Percentiles rank a stretch among this genome's conserved stretches.
phyloP scores from a whole-genome alignment of 2,329 filamentous ascomycete genomes.

The Diaporthe caulivora region DNA sequence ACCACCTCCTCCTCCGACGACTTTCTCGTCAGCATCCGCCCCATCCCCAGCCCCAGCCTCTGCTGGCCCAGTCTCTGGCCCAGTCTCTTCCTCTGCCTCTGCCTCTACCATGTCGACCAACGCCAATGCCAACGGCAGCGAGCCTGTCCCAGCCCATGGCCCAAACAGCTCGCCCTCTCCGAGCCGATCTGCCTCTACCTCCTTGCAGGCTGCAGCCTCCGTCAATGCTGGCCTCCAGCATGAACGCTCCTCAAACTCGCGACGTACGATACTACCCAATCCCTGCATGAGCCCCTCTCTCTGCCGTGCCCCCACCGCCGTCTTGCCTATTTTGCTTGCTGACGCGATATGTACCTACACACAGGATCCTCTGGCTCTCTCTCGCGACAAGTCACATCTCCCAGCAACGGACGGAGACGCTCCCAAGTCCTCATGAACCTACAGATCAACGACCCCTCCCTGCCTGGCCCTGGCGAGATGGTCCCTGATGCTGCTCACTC shows the following conservation, averaged over 20 bases:
- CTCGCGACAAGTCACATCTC: conserved; percentile 37
- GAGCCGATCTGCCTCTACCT: conserved; percentile 72
- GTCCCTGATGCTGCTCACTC: conserved; percentile 57
- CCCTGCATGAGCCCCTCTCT: conserved; percentile 25
- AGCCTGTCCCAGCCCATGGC: conserved; percentile 43
- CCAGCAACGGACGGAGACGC: conserved; percentile 65
- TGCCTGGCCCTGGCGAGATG: conserved; percentile 79
- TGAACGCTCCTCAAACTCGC: conserved; percentile 61
- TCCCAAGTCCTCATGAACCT: conserved; percentile 80
- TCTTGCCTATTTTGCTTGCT: not conserved
- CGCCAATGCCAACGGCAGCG: conserved; percentile 42
- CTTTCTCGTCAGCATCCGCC: conserved; percentile 13
- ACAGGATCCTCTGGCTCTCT: conserved; percentile 39
- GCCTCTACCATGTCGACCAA: conserved; percentile 52
- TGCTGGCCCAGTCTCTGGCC: conserved; percentile 31
- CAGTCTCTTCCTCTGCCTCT: conserved; percentile 45
- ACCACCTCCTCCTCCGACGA: not conserved
- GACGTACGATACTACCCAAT: conserved; percentile 57
- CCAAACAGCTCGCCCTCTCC: conserved; percentile 65
- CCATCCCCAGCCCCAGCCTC: conserved; percentile 52
- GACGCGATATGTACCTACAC: not conserved
- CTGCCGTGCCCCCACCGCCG: conserved; percentile 35
- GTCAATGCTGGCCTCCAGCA: conserved; percentile 82
- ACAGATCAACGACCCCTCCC: conserved; percentile 76
- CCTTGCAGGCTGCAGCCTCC: conserved; percentile 80